Percentiles rank a stretch among this genome's conserved stretches.
phyloP scores from a whole-genome alignment of 2,329 filamentous ascomycete species.

The Ceratocystiopsis minuta region DNA sequence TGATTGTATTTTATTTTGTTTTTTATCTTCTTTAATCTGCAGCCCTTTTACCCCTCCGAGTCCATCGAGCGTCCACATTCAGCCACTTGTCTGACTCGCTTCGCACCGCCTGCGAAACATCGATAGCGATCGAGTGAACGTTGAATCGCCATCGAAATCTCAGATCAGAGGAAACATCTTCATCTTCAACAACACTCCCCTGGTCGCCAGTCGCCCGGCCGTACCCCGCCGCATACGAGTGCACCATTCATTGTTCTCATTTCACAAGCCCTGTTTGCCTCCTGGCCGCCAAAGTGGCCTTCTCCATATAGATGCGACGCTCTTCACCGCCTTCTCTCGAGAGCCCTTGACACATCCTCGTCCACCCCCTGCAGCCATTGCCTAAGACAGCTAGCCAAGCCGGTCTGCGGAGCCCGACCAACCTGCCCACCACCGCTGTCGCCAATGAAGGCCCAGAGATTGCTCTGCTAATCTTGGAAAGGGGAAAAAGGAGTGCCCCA shows the following conservation, averaged over 20 bases:
- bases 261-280: neutral
- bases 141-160: too few relatives aligned
- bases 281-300: neutral
- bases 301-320: conserved; percentile 6
- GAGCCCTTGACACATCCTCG: neutral
- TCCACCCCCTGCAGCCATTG: neutral
- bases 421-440: conserved; percentile 1
- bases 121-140: too few relatives aligned
- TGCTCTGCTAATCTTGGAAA: conserved; percentile 7
- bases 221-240: neutral
- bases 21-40: neutral
- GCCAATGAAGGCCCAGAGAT: conserved; percentile 8
- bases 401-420: conserved; percentile 6
- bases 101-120: too few relatives aligned
- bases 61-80: too few relatives aligned
- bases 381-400: conserved; percentile 9
- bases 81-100: too few relatives aligned
- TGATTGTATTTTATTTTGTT: neutral
- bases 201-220: too few relatives aligned
- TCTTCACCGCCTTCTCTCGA: conserved; percentile 4
- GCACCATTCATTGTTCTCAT: neutral
- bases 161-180: too few relatives aligned
- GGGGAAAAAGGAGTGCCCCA: conserved; percentile 5
- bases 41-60: too few relatives aligned
- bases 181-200: too few relatives aligned